Base-by-base conservation (phyloP, 2,329 filamentous ascomycete species). In the Didymella pinodella region DNA sequence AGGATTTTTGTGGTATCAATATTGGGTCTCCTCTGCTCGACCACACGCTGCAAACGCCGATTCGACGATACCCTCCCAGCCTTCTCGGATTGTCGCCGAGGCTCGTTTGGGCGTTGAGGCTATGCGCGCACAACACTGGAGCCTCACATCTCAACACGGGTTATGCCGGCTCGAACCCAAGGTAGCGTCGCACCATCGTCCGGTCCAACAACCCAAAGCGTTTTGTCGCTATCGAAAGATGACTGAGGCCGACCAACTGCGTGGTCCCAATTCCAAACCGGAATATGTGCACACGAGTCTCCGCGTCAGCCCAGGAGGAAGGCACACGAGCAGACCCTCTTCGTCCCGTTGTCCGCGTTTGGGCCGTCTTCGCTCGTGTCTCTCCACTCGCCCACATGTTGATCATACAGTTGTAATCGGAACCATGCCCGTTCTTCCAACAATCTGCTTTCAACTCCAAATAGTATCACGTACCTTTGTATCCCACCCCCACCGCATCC, bases 391-490 rank as follows among this genome's bases (percentile, higher is more conserved):
- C 57, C 59, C 62, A 63, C 57, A 51, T 57, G 55, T 61, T 62
- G 62, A 69, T 66, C 63, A 25, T 28, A 40, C 14, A 38, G 38
- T 18, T 36, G 56, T 31, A 32, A 52, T 48, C 56, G 34, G 38
- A 49, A 49, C 41, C 48, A 43, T n/a, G 55, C 25, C 31, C 25
- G 45, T 52, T 52, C 18, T 53, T 54, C 58, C 64, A 59, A 62
- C 54, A 61, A 62, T 54, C 58, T 58, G 58, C 57, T 64, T 63
- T 63, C 58, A 48, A 67, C 65, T 52, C 41, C 65, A 68, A 68
- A 69, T 70, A 62, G 64, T 64, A 71, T 71, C 64, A 69, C 68
- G 69, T 71, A 70, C 63, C 51, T 43, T 50, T 48, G 43, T 55
- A 55, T 65, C 54, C 45, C 20, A 61, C 65, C 68, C 67, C 66